Conservation (phyloP, 129 eudicot species). For the Rutidosis leptorrhynchoides region DNA sequence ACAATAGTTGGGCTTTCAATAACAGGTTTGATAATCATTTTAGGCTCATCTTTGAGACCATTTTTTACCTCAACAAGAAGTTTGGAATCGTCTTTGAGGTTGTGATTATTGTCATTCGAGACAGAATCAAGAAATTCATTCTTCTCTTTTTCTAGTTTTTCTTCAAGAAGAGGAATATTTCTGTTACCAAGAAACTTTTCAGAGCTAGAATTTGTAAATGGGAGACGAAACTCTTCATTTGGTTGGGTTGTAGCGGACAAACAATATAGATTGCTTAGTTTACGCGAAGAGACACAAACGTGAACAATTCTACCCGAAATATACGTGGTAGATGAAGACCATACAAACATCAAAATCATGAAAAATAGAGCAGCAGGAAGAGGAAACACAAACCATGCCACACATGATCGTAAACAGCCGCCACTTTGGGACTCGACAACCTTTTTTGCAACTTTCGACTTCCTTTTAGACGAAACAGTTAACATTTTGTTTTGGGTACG, state of each 20-base stretch:
- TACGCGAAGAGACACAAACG: slow-evolving; percentile 73
- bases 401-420: slow-evolving; percentile 29
- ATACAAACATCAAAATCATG: slow-evolving; percentile 53
- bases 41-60: slow-evolving; percentile 26
- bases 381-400: slow-evolving; percentile 42
- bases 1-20: slow-evolving; percentile 2
- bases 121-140: slow-evolving; percentile 20
- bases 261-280: slow-evolving; percentile 69
- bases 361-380: slow-evolving; percentile 57
- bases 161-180: slow-evolving; percentile 29
- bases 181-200: slow-evolving; percentile 19
- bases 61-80: slow-evolving; percentile 1
- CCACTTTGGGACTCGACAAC: slow-evolving; percentile 28
- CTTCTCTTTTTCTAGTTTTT: too few relatives aligned
- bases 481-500: slow-evolving; percentile 36
- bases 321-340: slow-evolving; percentile 71
- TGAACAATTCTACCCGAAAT: slow-evolving; percentile 73
- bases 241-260: slow-evolving; percentile 76
- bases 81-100: slow-evolving; percentile 20
- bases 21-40: background rate
- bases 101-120: slow-evolving; percentile 15
- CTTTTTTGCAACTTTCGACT: slow-evolving; percentile 39
- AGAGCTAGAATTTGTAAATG: slow-evolving; percentile 36
- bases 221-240: slow-evolving; percentile 36
- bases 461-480: slow-evolving; percentile 50